A percentile compares a stretch with the other conserved stretches of the same genome.
Evolutionary conservation across 345 rosid species (phyloP).

Genomic region (Clarkia xantiana): DNA sequence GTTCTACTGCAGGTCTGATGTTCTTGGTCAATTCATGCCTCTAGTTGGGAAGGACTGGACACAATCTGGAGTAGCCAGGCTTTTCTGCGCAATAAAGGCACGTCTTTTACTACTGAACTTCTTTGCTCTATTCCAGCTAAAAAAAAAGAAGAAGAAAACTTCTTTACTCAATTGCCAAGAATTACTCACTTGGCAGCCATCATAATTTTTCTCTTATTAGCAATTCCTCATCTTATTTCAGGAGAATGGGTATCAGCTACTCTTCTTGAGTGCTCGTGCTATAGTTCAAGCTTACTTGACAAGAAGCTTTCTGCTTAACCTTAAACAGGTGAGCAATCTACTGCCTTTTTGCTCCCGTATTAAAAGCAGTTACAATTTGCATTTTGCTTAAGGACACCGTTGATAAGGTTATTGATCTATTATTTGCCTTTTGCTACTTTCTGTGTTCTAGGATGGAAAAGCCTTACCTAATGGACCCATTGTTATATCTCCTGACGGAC

Average conservation of each 20-base stretch:
- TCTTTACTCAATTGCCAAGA: not conserved
- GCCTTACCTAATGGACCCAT: constrained; percentile 79
- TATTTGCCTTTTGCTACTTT: constrained; percentile 4
- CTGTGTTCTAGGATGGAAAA: constrained; percentile 60
- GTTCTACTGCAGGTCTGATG: constrained; percentile 51
- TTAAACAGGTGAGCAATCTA: constrained; percentile 51
- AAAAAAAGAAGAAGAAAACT: too few relatives aligned
- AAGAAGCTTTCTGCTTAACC: constrained; percentile 57
- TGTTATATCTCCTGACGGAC: constrained; percentile 84
- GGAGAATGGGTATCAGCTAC: constrained; percentile 94
- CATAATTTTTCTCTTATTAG: not conserved
- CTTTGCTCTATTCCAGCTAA: too few relatives aligned
- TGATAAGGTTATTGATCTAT: not conserved
- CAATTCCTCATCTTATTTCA: constrained; percentile 18
- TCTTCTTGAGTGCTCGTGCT: constrained; percentile 91
- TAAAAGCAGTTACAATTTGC: too few relatives aligned
- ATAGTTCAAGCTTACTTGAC: constrained; percentile 93
- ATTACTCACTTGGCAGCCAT: not conserved
- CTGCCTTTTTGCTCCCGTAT: not conserved
- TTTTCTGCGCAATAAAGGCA: constrained; percentile 86
- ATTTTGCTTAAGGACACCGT: not conserved
- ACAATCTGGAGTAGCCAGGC: constrained; percentile 88
- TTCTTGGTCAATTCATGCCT: constrained; percentile 94
- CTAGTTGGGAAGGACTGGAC: constrained; percentile 96
- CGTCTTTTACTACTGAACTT: not conserved